phyloP scores from a whole-genome alignment of 345 rosid species.

The Carallia pectinifolia region DNA sequence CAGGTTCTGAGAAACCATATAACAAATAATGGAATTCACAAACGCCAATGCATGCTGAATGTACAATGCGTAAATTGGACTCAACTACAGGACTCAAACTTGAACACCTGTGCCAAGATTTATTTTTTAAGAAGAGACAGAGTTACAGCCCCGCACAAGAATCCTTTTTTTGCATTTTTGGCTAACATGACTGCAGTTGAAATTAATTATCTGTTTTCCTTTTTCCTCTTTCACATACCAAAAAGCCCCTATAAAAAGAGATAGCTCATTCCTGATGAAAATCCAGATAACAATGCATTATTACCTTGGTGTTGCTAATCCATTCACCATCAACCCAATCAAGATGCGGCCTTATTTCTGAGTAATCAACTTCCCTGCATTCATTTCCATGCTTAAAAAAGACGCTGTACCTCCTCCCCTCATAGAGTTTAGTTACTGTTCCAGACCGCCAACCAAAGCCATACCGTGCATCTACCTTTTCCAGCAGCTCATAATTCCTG shows the following conservation, averaged over 20 bases:
- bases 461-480: constrained; percentile 45
- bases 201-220: not conserved
- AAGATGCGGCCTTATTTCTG: constrained; percentile 52
- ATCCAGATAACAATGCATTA: constrained; percentile 5
- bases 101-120: too few relatives aligned
- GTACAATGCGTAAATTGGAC: too few relatives aligned
- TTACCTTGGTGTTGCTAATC: constrained; percentile 44
- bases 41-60: too few relatives aligned
- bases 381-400: constrained; percentile 38
- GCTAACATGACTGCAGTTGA: too few relatives aligned
- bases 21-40: too few relatives aligned
- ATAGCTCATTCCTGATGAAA: not conserved
- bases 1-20: too few relatives aligned
- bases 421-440: constrained; percentile 44
- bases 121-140: too few relatives aligned
- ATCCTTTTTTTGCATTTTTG: too few relatives aligned
- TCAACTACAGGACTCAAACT: too few relatives aligned
- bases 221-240: not conserved
- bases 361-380: constrained; percentile 30
- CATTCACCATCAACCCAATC: constrained; percentile 61
- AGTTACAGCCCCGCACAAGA: too few relatives aligned
- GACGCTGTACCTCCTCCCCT: constrained; percentile 44
- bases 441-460: constrained; percentile 58
- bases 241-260: not conserved
- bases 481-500: constrained; percentile 43